Evolutionary conservation across 306 rosid genomes (phyloP).

Genomic region (Castanopsis chinensis): DNA sequence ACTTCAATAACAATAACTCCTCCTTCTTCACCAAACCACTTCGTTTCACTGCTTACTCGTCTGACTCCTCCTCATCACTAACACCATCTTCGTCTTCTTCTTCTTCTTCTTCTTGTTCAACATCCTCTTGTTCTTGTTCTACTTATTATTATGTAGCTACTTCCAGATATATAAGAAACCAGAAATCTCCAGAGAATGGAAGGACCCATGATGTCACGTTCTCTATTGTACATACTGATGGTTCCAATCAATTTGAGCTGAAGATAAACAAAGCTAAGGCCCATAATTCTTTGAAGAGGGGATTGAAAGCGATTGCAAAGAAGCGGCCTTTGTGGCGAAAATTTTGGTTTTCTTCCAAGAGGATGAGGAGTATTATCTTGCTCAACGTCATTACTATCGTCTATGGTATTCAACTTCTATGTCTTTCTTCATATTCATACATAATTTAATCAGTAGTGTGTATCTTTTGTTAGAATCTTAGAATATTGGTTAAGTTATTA

Average conservation of each 20-base stretch:
- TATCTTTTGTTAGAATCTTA: neutral
- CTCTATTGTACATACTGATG: neutral
- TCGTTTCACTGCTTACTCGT: conserved; percentile 4
- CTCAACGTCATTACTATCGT: conserved; percentile 60
- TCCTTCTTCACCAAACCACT: neutral
- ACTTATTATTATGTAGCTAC: conserved; percentile 13
- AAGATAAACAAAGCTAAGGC: neutral
- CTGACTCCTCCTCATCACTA: conserved; percentile 7
- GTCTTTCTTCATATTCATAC: neutral
- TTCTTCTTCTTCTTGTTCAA: neutral
- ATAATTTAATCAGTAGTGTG: neutral
- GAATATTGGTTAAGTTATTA: no score
- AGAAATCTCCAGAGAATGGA: conserved; percentile 10
- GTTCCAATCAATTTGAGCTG: neutral
- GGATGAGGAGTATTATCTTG: conserved; percentile 60
- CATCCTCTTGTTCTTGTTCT: neutral
- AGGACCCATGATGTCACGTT: neutral
- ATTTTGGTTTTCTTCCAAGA: conserved; percentile 53
- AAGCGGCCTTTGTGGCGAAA: conserved; percentile 46
- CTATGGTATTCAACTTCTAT: conserved; percentile 37
- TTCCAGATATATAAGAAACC: neutral
- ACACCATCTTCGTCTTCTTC: neutral
- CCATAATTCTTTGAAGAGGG: neutral
- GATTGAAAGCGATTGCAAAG: neutral
- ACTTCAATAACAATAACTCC: neutral